Percentiles rank a stretch among this genome's conserved stretches.
Evolutionary conservation across 129 eudicot genomes (phyloP).

Genomic region (Helianthus annuus): DNA sequence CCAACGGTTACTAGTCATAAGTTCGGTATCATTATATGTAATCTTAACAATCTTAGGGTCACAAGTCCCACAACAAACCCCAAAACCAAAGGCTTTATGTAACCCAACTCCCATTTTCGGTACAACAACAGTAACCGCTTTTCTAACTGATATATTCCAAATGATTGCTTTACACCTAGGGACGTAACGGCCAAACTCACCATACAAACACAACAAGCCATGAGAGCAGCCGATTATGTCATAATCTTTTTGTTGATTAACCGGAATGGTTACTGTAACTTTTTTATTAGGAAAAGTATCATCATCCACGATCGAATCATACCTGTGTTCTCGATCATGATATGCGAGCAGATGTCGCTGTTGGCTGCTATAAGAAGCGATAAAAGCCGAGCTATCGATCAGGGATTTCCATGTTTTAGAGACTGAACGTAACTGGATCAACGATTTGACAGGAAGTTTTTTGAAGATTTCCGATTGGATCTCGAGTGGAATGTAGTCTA

Average conservation of each 20-base stretch:
- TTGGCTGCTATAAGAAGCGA: not conserved
- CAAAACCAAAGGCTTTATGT: not conserved
- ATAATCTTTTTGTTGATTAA: no score
- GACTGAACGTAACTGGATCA: not conserved
- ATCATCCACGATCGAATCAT: not conserved
- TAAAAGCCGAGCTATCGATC: not conserved
- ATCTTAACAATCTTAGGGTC: slow-evolving; percentile 20
- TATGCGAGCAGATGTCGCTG: not conserved
- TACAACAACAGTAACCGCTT: not conserved
- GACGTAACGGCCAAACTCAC: no score
- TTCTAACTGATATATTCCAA: not conserved
- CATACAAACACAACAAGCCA: no score
- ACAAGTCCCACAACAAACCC: slow-evolving; percentile 3
- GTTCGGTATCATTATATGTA: not conserved
- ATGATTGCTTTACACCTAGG: no score
- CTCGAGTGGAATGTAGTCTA: not conserved
- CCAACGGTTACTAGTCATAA: not conserved
- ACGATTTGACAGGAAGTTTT: slow-evolving; percentile 11
- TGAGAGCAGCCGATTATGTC: no score
- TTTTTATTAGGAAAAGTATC: slow-evolving; percentile 5
- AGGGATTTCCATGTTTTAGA: slow-evolving; percentile 14
- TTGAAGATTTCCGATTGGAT: slow-evolving; percentile 11
- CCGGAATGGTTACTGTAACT: not conserved
- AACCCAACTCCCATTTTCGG: not conserved
- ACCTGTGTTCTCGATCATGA: not conserved